Evolutionary conservation across 768 basidiomycete genomes (phyloP), one percentile per base, ranked within the genome.

Genomic region (Termitomyces sp.): DNA sequence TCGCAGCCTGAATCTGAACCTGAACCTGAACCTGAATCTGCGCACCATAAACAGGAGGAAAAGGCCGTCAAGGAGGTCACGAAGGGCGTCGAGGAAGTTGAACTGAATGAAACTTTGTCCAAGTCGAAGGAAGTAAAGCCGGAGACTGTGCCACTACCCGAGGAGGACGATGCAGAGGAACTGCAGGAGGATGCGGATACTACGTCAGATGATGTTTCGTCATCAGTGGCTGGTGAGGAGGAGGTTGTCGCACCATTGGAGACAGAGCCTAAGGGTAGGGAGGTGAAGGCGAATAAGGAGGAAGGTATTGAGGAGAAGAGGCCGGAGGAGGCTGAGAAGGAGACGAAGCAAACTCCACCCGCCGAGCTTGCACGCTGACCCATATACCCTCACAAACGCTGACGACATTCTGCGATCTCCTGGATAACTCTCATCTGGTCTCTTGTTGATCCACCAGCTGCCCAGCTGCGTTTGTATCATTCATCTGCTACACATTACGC

Each of bases 61-160:
- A 79, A 74, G 58, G 84, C 75, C 35, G 86, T 90, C 26, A 88
- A 85, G 68, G 86, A 86, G 65, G 87, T 91, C 61, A 88, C 87
- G 0, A 68, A 80, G 66, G 88, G 87, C 4, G 89, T 90, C 51
- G 77, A 85, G 61, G 79, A 85, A 62, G 88, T 89, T 52, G 87
- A 84, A 55, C 71, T 89, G 51, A 81, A 82, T 40, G 84, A 79
- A 43, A 72, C 71, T 46, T 51, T n/a, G 43, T 41, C 57, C 47
- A 59, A 18, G 14, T 16, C 38, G 26, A 30, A 56, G 44, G 35
- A 36, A 28, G 50, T 66, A 28, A 67, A 65, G 14, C 75, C 77
- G 3, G 75, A 76, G 64, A 69, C 67, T 48, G 62, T 78, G 23
- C 77, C 75, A 13, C 69, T 79, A 13, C 79, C 77, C 9, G 72